Conservation (phyloP, 2,329 filamentous ascomycete species). For the Cladosporium sphaerospermum region DNA sequence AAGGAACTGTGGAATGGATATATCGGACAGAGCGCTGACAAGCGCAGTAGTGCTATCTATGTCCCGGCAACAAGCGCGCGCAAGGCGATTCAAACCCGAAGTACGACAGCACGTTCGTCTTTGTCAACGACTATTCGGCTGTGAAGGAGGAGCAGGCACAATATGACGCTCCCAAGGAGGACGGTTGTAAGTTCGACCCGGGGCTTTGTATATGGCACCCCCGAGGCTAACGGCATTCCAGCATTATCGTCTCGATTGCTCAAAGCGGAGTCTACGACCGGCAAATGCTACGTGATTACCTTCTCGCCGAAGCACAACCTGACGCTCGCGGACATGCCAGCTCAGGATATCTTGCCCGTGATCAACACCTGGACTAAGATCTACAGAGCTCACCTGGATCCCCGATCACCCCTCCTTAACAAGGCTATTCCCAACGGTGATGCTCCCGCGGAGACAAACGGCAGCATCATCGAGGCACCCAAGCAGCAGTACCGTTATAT, state of each 20-base stretch:
- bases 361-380: slow-evolving; percentile 88
- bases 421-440: slow-evolving; percentile 41
- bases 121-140: slow-evolving; percentile 95
- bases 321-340: slow-evolving; percentile 83
- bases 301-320: slow-evolving; percentile 88
- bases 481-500: slow-evolving; percentile 84
- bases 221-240: slow-evolving; percentile 28
- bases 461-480: slow-evolving; percentile 47
- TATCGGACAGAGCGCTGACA: slow-evolving; percentile 2
- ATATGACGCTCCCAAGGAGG: slow-evolving; percentile 54
- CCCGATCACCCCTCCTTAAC: slow-evolving; percentile 57
- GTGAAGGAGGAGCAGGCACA: slow-evolving; percentile 88
- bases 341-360: slow-evolving; percentile 70
- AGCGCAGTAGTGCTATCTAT: slow-evolving; percentile 72
- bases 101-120: slow-evolving; percentile 83
- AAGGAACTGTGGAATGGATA: background rate
- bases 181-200: slow-evolving; percentile 38
- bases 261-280: slow-evolving; percentile 77
- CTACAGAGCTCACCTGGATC: slow-evolving; percentile 74
- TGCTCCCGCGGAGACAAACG: slow-evolving; percentile 32
- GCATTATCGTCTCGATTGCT: slow-evolving; percentile 71
- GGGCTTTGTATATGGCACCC: background rate
- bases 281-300: slow-evolving; percentile 94
- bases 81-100: slow-evolving; percentile 80
- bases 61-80: slow-evolving; percentile 83